Evolutionary conservation across 495 filamentous ascomycete genomes (phyloP), one percentile per base, ranked within the genome.

Genomic region (Astrocystis sublimbata): DNA sequence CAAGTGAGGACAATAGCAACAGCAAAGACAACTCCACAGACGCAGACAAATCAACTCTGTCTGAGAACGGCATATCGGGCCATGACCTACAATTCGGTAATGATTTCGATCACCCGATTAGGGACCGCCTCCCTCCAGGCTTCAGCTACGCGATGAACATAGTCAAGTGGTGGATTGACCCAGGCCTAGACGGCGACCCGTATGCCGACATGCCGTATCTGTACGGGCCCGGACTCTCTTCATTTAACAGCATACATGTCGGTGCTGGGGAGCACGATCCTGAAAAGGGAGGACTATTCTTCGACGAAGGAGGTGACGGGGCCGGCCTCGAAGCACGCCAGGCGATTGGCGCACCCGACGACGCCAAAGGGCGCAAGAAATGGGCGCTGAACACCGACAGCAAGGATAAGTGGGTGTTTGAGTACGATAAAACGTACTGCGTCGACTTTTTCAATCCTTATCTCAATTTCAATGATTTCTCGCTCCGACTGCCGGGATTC

Each of bases 361-460:
- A 79, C 19, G 77, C 81, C 1, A 80, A 74, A 35, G 82, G 68
- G 41, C 78, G 91, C 41, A 86, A 81, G 76, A 88, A 85, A 65
- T 84, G 83, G 76, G 92, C 92, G 43, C 68, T 88, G 55, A 75
- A 73, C 35, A 73, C 78, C 15, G 76, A 70, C 0, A 82, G 73
- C 40, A 83, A 85, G 72, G 75, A 76, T 52, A 68, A 71, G 55
- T 81, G 77, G 75, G 64, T 74, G 49, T 86, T 79, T 68, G 75
- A 78, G 66, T 79, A 75, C 50, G 83, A 76, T 3, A 68, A 73
- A 62, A 75, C 81, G 49, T 96, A 96, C 72, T 74, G 79, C 28
- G 82, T 85, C 43, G 93, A 97, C 74, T 97, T 98, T 74, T 94
- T 87, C 66, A 97, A 97, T 69, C 86, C 88, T n/a, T 97, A 93